Evolutionary conservation across 2,329 filamentous ascomycete species (phyloP).

Genomic region (Cercospora sp.): DNA sequence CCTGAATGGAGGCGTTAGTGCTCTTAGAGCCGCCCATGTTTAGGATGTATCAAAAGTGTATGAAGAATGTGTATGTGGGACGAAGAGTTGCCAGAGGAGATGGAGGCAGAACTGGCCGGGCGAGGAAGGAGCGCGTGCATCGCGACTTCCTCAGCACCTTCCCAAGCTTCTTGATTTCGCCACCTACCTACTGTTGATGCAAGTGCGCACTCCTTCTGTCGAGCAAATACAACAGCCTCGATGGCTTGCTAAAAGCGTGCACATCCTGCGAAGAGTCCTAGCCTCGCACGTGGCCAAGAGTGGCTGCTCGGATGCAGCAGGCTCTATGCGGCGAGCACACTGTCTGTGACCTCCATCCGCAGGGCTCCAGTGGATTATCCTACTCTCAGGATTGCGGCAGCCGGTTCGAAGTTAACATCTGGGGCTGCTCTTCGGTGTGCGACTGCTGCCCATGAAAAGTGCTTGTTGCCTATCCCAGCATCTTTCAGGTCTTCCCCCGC

Average conservation of each 20-base stretch:
- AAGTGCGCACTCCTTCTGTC: not conserved
- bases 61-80: not conserved
- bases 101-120: not conserved
- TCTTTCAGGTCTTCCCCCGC: constrained; percentile 35
- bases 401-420: not conserved
- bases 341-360: not conserved
- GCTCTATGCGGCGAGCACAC: not conserved
- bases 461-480: not conserved
- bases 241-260: not conserved
- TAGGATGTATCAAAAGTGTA: not conserved
- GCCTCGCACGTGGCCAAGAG: not conserved
- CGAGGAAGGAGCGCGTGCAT: constrained; percentile 9
- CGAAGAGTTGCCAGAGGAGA: not conserved
- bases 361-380: not conserved
- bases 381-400: not conserved
- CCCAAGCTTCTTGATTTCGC: not conserved
- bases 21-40: constrained; percentile 8
- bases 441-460: not conserved
- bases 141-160: not conserved
- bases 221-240: not conserved
- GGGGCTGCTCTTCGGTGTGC: not conserved
- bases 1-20: constrained; percentile 44
- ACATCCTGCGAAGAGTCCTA: not conserved
- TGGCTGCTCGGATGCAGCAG: not conserved
- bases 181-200: not conserved